Evolutionary conservation across 169 alveolate genomes (phyloP), one percentile per base, ranked within the genome.

Genomic region (Plasmodium falciparum): DNA sequence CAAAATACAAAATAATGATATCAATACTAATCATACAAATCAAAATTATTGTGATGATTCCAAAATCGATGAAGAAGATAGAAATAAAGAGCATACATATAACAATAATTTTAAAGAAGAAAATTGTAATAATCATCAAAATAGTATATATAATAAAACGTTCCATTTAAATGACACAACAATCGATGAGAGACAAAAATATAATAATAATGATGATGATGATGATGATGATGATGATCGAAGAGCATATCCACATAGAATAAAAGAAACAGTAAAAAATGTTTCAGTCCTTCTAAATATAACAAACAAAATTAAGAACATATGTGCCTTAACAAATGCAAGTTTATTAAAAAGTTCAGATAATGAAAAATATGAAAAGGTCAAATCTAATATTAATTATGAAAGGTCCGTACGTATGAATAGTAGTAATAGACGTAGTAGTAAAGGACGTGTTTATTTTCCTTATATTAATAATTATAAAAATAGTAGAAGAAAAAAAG

Each of bases 281-380:
- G 26, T 54, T 11, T 75, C 89, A 45, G 22, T 54, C 2, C 63
- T 75, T 75, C 20, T 61, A 17, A 65, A 52, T 15, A 56, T 78
- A 24, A 78, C 75, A 22, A 78, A 66, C 11, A 67, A 59, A 26
- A 50, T 78, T n/a, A 78, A 45, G 33, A 26, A 49, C 39, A 56
- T 78, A 63, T 78, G 89, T 54, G 39, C 26, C 20, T 78, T 78
- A 59, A 78, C 29, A 66, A 66, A 67, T 63, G 50, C 22, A 7
- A 49, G 24, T 70, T 7, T 47, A 4, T 78, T 78, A 65, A 33
- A 78, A 9, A 17, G 9, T 78, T 29, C 3, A 45, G 29, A 26
- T 22, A 47, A 24, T 56, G n/a, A 12, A 56, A 56, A 56, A 13
- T 52, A n/a, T 22, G 73, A 65, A 12, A 52, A 29, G 15, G 58